Conservation (phyloP, 441 rosid genomes). For the Sinapis alba region DNA sequence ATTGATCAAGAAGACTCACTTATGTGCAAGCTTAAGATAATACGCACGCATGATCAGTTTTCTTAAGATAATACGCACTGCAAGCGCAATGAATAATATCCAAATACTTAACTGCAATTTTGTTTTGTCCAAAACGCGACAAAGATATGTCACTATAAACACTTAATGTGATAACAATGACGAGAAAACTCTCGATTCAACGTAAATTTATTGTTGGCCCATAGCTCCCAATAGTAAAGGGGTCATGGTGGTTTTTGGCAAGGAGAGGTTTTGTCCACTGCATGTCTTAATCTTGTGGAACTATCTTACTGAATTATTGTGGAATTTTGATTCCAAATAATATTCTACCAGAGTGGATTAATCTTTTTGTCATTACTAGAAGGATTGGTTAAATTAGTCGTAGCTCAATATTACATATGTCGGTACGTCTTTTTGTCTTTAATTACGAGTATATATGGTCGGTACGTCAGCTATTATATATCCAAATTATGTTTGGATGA, state of each 20-base stretch:
- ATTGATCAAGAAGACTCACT: neutral
- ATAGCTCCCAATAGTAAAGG: neutral
- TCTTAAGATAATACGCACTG: too few relatives aligned
- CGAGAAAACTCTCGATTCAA: constrained; percentile 19
- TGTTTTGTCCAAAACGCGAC: neutral
- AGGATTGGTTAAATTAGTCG: neutral
- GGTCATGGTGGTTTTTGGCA: constrained; percentile 23
- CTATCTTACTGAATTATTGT: neutral
- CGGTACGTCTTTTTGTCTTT: constrained; percentile 4
- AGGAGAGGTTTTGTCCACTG: constrained; percentile 6
- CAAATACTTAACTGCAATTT: neutral
- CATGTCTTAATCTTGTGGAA: constrained; percentile 21
- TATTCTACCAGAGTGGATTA: neutral
- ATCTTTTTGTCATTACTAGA: neutral
- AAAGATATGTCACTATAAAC: constrained; percentile 23
- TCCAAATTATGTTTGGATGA: neutral
- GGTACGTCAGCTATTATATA: neutral
- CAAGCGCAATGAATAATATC: neutral
- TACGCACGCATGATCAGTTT: neutral
- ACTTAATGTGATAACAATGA: constrained; percentile 20
- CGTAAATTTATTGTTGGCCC: constrained; percentile 1
- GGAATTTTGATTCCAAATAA: constrained; percentile 7
- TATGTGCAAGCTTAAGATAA: too few relatives aligned
- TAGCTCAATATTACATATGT: constrained; percentile 9
- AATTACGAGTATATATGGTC: constrained; percentile 11